Conservation (phyloP, 1,139 yeast species). For the Geotrichum aggregatum region DNA sequence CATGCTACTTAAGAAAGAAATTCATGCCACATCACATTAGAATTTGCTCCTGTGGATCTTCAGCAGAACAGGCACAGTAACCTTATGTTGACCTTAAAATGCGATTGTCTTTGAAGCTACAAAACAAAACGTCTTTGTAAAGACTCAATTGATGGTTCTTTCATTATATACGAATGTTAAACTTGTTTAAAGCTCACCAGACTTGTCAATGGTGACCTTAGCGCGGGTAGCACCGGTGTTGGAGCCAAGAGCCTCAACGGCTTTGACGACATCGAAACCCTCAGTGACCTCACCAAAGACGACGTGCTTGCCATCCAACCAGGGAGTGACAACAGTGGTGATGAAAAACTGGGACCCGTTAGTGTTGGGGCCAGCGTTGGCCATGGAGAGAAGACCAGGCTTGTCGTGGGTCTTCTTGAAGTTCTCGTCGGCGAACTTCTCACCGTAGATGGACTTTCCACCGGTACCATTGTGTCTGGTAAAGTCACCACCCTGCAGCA, state of each 20-base stretch:
- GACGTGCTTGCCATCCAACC: slow-evolving; percentile 99
- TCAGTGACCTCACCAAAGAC: slow-evolving; percentile 96
- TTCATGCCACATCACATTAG: too few relatives aligned
- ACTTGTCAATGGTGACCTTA: slow-evolving; percentile 71
- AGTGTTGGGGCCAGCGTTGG: slow-evolving; percentile 99
- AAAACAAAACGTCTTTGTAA: too few relatives aligned
- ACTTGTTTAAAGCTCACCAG: slow-evolving; percentile 69
- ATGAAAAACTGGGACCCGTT: slow-evolving; percentile 98
- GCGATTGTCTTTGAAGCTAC: too few relatives aligned
- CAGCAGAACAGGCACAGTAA: too few relatives aligned
- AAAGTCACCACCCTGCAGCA: slow-evolving; percentile 99
- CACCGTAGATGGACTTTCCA: slow-evolving; percentile 98
- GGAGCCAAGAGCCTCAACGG: slow-evolving; percentile 84
- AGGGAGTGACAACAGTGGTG: slow-evolving; percentile 91
- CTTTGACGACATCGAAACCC: slow-evolving; percentile 87
- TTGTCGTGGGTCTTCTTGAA: slow-evolving; percentile 76
- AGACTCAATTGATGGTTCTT: too few relatives aligned
- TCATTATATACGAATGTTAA: too few relatives aligned
- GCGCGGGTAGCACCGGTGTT: slow-evolving; percentile 76
- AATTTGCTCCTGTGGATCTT: too few relatives aligned
- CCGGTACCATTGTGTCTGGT: slow-evolving; percentile 75
- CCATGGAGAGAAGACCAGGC: slow-evolving; percentile 97
- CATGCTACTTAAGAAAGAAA: too few relatives aligned
- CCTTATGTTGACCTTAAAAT: too few relatives aligned
- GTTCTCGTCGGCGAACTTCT: slow-evolving; percentile 94